Base-by-base conservation (phyloP, 2,329 filamentous ascomycete genomes). In the Cercospora janseana region DNA sequence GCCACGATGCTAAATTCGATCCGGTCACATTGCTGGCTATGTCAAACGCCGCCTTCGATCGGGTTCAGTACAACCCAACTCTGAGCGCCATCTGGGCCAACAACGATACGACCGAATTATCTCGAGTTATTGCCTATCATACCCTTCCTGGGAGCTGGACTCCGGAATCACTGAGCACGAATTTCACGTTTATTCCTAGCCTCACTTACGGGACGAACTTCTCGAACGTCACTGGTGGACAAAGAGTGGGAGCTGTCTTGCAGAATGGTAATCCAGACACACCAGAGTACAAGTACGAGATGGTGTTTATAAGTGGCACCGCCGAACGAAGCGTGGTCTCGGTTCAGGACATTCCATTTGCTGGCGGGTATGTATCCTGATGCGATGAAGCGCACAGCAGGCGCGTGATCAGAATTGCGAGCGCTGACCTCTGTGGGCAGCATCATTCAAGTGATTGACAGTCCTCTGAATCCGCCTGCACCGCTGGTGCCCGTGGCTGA, bases 361-460 rank as follows among this genome's bases (percentile, higher is more conserved):
- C 56, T 64, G 16, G 63, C 77, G 74, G 77, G 80, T 58, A 64
- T 80, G 42, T 73, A 75, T n/a, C 57, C 12, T 10, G 9, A 27
- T 15, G n/a, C n/a, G 16, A 82, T 77, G 20, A 18, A 41, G 27
- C 9, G 16, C 12, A 16, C 10, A 12, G n/a, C n/a, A n/a, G n/a
- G n/a, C n/a, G n/a, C n/a, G n/a, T n/a, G n/a, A n/a, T n/a, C n/a
- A n/a, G n/a, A n/a, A n/a, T n/a, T 12, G 7, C n/a, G 8, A 26
- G 23, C 31, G 34, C 20, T 34, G 20, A 40, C 38, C 28, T 9
- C 26, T 18, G 3, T 21, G 6, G 15, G 21, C 44, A 79, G 79
- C 20, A 68, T 78, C 23, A 74, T 83, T 2, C 78, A 81, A 44
- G 63, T 79, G 4, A 70, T 79, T 43, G 77, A 80, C 64, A 75